phyloP scores from a whole-genome alignment of 495 filamentous ascomycete species.

The Lineolata rhizophorae region DNA sequence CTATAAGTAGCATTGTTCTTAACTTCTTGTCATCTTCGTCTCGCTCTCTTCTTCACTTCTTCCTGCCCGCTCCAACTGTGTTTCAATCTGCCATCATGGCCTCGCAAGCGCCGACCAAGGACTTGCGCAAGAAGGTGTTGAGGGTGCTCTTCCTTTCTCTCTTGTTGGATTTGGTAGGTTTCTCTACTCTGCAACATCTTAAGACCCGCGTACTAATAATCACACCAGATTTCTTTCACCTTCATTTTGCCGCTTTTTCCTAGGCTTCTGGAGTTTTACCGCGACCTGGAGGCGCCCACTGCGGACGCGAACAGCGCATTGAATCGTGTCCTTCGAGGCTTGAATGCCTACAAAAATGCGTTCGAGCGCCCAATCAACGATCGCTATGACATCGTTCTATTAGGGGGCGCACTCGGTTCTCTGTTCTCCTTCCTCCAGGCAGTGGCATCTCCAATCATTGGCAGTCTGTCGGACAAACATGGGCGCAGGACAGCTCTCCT shows the following conservation, averaged over 20 bases:
- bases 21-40: too few species aligned
- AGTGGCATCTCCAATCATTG: slow-evolving; percentile 79
- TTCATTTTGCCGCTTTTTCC: slow-evolving; percentile 96
- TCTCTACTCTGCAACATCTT: slow-evolving; percentile 2
- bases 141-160: slow-evolving; percentile 55
- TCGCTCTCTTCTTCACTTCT: too few species aligned
- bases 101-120: not conserved
- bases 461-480: slow-evolving; percentile 67
- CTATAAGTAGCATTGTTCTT: too few species aligned
- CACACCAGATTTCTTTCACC: slow-evolving; percentile 58
- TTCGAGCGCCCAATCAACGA: slow-evolving; percentile 88
- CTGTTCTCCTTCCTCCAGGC: slow-evolving; percentile 89
- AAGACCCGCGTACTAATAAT: not conserved
- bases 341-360: slow-evolving; percentile 88
- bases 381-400: slow-evolving; percentile 88
- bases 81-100: not conserved
- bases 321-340: slow-evolving; percentile 51
- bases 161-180: slow-evolving; percentile 42
- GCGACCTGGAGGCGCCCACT: slow-evolving; percentile 36
- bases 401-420: slow-evolving; percentile 84
- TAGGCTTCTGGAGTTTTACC: slow-evolving; percentile 85
- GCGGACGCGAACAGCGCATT: slow-evolving; percentile 39
- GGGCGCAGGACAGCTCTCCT: slow-evolving; percentile 77
- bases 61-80: too few species aligned
- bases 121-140: slow-evolving; percentile 66